A percentile compares a stretch with the other conserved stretches of the same genome.
Conservation (phyloP, 2,329 filamentous ascomycete species). For the Penicillium sp. region DNA sequence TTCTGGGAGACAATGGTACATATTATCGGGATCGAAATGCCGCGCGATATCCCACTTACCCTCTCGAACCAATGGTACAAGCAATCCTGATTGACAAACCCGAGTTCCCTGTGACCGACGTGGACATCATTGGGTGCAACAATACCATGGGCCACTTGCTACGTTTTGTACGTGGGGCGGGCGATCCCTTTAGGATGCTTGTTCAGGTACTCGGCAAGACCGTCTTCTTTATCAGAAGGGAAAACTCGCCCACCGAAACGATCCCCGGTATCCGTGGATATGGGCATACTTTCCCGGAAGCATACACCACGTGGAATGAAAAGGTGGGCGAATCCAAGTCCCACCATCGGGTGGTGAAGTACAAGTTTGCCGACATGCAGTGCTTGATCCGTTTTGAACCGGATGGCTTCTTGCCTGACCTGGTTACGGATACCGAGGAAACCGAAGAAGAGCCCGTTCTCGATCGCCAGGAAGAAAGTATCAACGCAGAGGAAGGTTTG, state of each 20-base stretch:
- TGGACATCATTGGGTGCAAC: slow-evolving; percentile 61
- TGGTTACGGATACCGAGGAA: neutral
- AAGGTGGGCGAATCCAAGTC: slow-evolving; percentile 56
- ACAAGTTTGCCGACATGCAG: slow-evolving; percentile 55
- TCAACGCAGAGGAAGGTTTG: slow-evolving; percentile 1
- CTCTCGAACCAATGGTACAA: slow-evolving; percentile 48
- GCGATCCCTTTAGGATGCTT: slow-evolving; percentile 58
- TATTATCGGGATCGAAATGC: slow-evolving; percentile 49
- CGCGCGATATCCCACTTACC: slow-evolving; percentile 38
- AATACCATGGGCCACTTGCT: slow-evolving; percentile 64
- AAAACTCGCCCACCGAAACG: slow-evolving; percentile 58
- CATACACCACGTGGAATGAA: slow-evolving; percentile 63
- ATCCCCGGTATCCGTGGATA: slow-evolving; percentile 60
- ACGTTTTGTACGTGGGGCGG: slow-evolving; percentile 51
- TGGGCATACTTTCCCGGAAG: slow-evolving; percentile 66
- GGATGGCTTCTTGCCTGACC: slow-evolving; percentile 54
- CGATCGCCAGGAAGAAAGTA: neutral
- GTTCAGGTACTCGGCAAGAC: slow-evolving; percentile 58
- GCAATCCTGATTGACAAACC: slow-evolving; percentile 44
- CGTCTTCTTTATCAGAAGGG: slow-evolving; percentile 63
- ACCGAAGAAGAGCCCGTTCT: neutral
- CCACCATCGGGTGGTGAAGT: slow-evolving; percentile 63
- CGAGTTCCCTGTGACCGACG: slow-evolving; percentile 30
- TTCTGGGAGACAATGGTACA: slow-evolving; percentile 46
- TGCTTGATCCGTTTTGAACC: slow-evolving; percentile 58